A percentile compares a stretch with the other conserved stretches of the same genome.
phyloP scores from a whole-genome alignment of 192 early-diverging fungal genomes.

The Coemansia sp. region DNA sequence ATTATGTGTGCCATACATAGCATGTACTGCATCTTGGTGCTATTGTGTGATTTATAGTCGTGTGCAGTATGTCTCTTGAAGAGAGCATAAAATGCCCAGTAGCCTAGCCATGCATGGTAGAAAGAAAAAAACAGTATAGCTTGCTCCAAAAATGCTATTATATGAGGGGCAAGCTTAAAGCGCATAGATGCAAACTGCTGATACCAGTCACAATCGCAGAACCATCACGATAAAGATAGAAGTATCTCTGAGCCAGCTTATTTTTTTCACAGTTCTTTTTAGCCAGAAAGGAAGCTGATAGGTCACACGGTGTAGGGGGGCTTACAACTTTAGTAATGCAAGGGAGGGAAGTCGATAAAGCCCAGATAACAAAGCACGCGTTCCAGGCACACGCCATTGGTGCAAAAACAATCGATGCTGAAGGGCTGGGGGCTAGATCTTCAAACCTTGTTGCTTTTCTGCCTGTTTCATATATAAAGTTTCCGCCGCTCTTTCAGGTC shows the following conservation, averaged over 20 bases:
- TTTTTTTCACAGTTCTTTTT: background rate
- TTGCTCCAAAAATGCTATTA: too few relatives aligned
- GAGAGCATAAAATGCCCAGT: too few relatives aligned
- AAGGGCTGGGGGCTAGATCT: background rate
- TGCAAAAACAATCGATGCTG: slow-evolving; percentile 7
- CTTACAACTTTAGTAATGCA: background rate
- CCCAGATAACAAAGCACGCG: background rate
- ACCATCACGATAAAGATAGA: background rate
- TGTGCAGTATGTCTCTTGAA: too few relatives aligned
- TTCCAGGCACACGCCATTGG: slow-evolving; percentile 3
- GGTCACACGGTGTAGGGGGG: slow-evolving; percentile 5
- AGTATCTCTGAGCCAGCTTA: background rate
- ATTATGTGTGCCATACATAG: too few relatives aligned
- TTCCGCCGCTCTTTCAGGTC: background rate
- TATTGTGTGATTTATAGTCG: too few relatives aligned
- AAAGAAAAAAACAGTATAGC: too few relatives aligned
- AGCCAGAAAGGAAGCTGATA: background rate
- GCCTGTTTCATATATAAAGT: background rate
- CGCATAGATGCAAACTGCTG: too few relatives aligned
- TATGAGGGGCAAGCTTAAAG: too few relatives aligned
- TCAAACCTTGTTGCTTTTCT: background rate
- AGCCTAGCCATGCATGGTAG: too few relatives aligned
- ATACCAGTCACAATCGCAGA: too few relatives aligned
- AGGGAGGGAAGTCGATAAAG: background rate
- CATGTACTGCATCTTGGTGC: too few relatives aligned